phyloP scores from a whole-genome alignment of 495 filamentous ascomycete genomes.

The Umbilicaria muhlenbergii region DNA sequence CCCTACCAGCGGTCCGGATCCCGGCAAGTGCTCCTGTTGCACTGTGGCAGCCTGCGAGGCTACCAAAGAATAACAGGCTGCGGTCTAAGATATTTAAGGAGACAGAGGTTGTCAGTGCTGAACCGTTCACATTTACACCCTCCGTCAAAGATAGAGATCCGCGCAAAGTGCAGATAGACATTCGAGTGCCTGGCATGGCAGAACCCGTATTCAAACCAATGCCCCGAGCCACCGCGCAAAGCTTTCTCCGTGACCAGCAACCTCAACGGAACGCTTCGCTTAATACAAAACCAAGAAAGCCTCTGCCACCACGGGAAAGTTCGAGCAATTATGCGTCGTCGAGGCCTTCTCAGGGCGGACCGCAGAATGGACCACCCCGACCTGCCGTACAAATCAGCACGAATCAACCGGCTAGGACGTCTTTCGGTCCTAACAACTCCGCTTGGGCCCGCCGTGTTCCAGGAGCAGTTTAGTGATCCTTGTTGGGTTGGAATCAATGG shows the following conservation, averaged over 20 bases:
- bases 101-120: constrained; percentile 19
- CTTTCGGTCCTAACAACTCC: not conserved
- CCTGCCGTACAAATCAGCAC: constrained; percentile 1
- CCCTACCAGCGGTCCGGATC: constrained; percentile 51
- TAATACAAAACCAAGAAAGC: constrained; percentile 4
- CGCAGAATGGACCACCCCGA: not conserved
- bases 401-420: not conserved
- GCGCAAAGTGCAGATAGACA: constrained; percentile 21
- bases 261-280: constrained; percentile 3
- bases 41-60: constrained; percentile 34
- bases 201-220: constrained; percentile 24
- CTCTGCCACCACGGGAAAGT: constrained; percentile 7
- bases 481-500: too few relatives aligned
- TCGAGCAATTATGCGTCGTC: constrained; percentile 3
- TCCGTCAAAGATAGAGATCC: constrained; percentile 21
- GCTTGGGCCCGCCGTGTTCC: constrained; percentile 2
- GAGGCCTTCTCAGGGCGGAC: constrained; percentile 2
- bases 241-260: not conserved
- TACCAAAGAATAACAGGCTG: constrained; percentile 21
- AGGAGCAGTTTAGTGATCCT: constrained; percentile 2
- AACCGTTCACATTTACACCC: constrained; percentile 23
- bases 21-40: constrained; percentile 42
- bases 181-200: constrained; percentile 27
- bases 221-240: constrained; percentile 14
- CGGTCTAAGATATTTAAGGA: constrained; percentile 20